These are phyloP conservation scores for Achaetomiella virescens DNA, from an alignment of 495 filamentous ascomycete genomes.

Conservation along the genomic window DNA sequence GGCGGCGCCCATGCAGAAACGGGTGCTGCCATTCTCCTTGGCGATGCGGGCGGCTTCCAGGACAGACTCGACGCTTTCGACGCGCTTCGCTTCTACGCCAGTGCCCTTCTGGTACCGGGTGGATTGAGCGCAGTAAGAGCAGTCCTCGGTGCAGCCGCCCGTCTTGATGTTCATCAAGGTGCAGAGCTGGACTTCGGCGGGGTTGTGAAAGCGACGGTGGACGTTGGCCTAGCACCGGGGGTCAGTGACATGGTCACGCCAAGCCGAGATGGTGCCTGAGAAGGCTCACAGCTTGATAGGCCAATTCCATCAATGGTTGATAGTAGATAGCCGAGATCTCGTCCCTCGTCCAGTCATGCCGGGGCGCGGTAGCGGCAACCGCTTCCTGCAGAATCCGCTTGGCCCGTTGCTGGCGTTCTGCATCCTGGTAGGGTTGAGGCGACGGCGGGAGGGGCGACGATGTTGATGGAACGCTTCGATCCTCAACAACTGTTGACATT, in stretches of 20 bases:
- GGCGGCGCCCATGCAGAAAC: conserved; percentile 89
- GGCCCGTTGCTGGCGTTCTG: conserved; percentile 7
- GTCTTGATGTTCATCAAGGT: conserved; percentile 93
- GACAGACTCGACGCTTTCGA: conserved; percentile 70
- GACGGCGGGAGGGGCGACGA: background rate
- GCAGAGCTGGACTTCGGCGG: conserved; percentile 75
- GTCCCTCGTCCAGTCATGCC: conserved; percentile 70
- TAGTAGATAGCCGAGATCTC: conserved; percentile 72
- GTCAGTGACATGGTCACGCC: background rate
- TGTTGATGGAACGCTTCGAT: background rate
- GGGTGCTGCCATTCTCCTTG: conserved; percentile 69
- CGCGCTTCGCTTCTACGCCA: conserved; percentile 69
- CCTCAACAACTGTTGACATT: conserved; percentile 5
- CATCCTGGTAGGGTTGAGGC: background rate
- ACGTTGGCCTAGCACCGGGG: conserved; percentile 52
- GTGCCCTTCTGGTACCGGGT: conserved; percentile 73
- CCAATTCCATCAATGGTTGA: conserved; percentile 68
- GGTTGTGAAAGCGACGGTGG: conserved; percentile 76
- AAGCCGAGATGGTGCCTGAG: background rate
- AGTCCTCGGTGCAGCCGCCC: conserved; percentile 84
- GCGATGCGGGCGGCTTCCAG: conserved; percentile 68
- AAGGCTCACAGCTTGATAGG: conserved; percentile 60
- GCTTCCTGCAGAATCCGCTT: conserved; percentile 36
- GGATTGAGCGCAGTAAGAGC: conserved; percentile 82
- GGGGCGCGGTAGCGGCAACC: conserved; percentile 49